Conservation (phyloP, 768 basidiomycete genomes). For the Lactifluus echinatus region DNA sequence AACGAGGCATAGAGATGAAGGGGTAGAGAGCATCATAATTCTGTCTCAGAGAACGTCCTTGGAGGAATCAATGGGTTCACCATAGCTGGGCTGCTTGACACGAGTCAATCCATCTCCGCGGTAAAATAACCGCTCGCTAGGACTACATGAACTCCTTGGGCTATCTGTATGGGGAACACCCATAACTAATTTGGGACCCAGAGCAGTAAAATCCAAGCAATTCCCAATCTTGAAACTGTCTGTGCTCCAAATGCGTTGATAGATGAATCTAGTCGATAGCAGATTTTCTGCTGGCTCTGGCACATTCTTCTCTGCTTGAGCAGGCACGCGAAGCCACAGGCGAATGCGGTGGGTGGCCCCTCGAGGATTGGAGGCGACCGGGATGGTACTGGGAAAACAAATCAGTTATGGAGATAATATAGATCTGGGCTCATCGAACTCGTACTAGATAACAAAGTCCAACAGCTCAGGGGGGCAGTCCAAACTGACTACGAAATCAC, state of each 20-base stretch:
- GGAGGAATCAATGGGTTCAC: not conserved
- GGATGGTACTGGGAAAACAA: constrained; percentile 37
- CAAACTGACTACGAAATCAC: constrained; percentile 42
- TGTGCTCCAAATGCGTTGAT: constrained; percentile 58
- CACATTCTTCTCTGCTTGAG: constrained; percentile 24
- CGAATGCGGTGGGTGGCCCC: constrained; percentile 57
- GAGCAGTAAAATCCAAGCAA: constrained; percentile 43
- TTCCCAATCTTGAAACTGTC: constrained; percentile 56
- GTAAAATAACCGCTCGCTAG: constrained; percentile 8
- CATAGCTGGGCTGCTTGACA: not conserved
- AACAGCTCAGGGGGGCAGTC: constrained; percentile 46
- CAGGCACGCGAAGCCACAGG: constrained; percentile 49
- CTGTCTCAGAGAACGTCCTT: constrained; percentile 1
- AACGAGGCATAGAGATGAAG: not conserved
- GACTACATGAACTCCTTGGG: not conserved
- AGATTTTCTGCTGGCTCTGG: constrained; percentile 16
- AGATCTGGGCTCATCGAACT: not conserved
- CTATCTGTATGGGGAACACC: constrained; percentile 28
- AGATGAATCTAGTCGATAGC: constrained; percentile 37
- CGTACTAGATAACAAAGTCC: constrained; percentile 56
- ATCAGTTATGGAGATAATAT: not conserved
- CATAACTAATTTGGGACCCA: constrained; percentile 44
- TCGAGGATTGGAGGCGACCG: constrained; percentile 42
- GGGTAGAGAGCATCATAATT: too few relatives aligned
- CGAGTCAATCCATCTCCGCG: not conserved